phyloP scores from a whole-genome alignment of 805 yeast species.

The Candida bentonensis region DNA sequence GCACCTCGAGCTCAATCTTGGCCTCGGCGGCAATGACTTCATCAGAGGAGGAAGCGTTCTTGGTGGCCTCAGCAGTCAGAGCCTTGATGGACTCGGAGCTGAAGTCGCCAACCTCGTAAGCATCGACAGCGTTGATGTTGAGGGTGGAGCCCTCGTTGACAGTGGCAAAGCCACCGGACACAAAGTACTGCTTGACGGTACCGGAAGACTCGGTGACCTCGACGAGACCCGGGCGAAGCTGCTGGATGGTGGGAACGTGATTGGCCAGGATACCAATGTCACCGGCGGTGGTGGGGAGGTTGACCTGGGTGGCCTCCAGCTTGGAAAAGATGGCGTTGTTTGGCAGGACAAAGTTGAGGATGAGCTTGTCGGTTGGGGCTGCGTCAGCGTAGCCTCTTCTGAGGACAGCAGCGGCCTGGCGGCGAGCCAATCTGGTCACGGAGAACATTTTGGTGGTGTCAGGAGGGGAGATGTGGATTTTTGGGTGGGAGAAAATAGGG shows the following conservation, averaged over 20 bases:
- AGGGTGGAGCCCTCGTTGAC: slow-evolving; percentile 89
- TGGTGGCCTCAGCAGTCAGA: slow-evolving; percentile 85
- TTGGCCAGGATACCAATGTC: slow-evolving; percentile 93
- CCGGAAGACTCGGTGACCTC: slow-evolving; percentile 76
- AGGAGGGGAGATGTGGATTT: neutral
- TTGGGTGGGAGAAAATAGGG: slow-evolving; percentile 3
- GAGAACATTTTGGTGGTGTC: slow-evolving; percentile 5
- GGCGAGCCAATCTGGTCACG: slow-evolving; percentile 5
- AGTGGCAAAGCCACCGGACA: slow-evolving; percentile 92
- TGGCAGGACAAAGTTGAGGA: slow-evolving; percentile 83
- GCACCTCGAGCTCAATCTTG: slow-evolving; percentile 85
- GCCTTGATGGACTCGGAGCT: slow-evolving; percentile 62
- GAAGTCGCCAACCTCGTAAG: slow-evolving; percentile 80
- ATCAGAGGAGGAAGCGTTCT: slow-evolving; percentile 68
- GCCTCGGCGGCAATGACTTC: slow-evolving; percentile 90
- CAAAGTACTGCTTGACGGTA: slow-evolving; percentile 65
- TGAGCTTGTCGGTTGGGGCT: slow-evolving; percentile 54
- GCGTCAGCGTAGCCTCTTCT: slow-evolving; percentile 57
- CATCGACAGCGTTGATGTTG: slow-evolving; percentile 89
- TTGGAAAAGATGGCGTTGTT: slow-evolving; percentile 25
- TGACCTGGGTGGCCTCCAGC: slow-evolving; percentile 51
- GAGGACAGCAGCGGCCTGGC: slow-evolving; percentile 18
- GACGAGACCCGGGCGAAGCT: slow-evolving; percentile 88
- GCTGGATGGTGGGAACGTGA: slow-evolving; percentile 96
- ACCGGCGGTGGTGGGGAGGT: slow-evolving; percentile 91